Evolutionary conservation across 1,284 basidiomycete genomes (phyloP), one percentile per base, ranked within the genome.

Genomic region (Leccinum fuscescens): DNA sequence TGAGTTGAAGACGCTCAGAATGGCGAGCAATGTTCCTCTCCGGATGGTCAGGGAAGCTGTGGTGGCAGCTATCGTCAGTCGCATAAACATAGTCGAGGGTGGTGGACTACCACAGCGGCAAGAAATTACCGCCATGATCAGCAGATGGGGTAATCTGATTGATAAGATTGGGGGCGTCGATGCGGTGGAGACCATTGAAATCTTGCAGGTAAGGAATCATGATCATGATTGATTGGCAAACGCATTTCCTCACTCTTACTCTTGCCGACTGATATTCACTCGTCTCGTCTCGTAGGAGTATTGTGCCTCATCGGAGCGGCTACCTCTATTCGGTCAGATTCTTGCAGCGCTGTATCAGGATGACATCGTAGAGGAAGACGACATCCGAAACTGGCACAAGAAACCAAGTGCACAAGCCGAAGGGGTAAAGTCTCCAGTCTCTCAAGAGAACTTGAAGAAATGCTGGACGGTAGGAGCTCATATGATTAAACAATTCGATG

Each of bases 1-100:
- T 66, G 94, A 96, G 72, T 83, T 96, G 66, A 96, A 96, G 80
- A 96, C 94, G 55, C 82, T 96, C 57, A 88, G 94, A 52, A 96
- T 96, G 94, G 93, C 94, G 48, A 90, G 87, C 66, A 96, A 96
- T 70, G 94, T 96, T 51, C 83, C 90, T 4, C 81, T 94, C 27
- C 80, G 80, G 17, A 82, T 86, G 62, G 93, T 96, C 52, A 82
- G 90, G 56, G 88, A 90, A 72, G 88, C 88, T 14, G 92, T 94
- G 29, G 81, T 96, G 35, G 81, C 80, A 17, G 86, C 84, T 31
- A 81, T 94, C 59, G 88, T 93, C 56, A 84, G 87, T 63, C 81
- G 81, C 60, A 86, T 93, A 39, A 76, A 75, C 58, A 72, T 90
- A 57, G 78, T 86, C 8, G 81, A 82, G 12, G 82, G 78, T 3